Base-by-base conservation (phyloP, 2,329 filamentous ascomycete genomes). In the Penicillium sp. region DNA sequence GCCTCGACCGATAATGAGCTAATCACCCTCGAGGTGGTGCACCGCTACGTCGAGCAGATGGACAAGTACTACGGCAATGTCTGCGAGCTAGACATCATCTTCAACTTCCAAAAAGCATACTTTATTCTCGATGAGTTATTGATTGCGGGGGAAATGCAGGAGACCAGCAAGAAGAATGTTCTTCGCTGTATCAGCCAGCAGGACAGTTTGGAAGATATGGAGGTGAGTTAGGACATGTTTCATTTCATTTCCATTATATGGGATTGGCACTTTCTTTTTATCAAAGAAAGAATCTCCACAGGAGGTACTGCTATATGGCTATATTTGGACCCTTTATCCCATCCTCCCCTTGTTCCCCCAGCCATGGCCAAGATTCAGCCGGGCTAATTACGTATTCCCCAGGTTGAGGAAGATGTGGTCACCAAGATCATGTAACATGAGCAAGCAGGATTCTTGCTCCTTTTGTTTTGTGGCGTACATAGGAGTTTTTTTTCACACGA, bases 31-130 rank as follows among this genome's bases (percentile, higher is more conserved):
- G 94, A 99, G 78, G 92, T 99, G 73, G 95, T 99, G 71, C 94
- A 99, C 78, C 91, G 94, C 78, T 99, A 99, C 76, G 94, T 99
- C 73, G 94, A 99, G 78, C 94, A 99, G 80, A 99, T 99, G 94
- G 94, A 99, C 84, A 99, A 99, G 78, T 99, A 99, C 82, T 99
- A 97, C 77, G 94, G 94, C 77, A 99, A 99, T 77, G 94, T 99
- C 59, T 99, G 94, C 87, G 94, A 99, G 81, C 86, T 99, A 64
- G 93, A 97, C 77, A 97, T 97, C 78, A 99, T 99, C 77, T 99
- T 99, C 85, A 97, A 96, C 75, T 99, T 99, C 77, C 96, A 96
- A 69, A 99, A 99, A 78, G 94, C 94, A 59, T 99, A 99, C 78
- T 99, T 97, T 78, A 99, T 99, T 67, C 86, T 99, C 47, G 94